Evolutionary conservation across 176 grass and related monocot genomes (phyloP).

Genomic region (Oryza rufipogon): DNA sequence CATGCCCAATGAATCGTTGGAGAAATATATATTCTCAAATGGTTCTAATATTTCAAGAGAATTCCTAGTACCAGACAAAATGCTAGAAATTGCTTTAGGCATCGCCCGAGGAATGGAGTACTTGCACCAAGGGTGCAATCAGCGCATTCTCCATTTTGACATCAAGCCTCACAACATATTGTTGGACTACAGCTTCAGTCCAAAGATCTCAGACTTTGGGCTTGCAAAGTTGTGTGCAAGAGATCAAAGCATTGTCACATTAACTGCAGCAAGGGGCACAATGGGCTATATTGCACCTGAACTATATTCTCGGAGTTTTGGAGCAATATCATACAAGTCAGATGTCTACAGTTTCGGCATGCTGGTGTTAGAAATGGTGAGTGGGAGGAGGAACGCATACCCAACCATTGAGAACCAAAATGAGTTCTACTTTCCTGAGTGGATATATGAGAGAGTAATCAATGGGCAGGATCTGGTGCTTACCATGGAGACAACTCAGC

Average conservation of each 20-base stretch:
- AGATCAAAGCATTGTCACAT: conserved; percentile 57
- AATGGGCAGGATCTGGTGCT: too few relatives aligned
- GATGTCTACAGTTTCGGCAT: conserved; percentile 59
- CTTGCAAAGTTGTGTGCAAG: conserved; percentile 67
- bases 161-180: conserved; percentile 70
- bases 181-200: conserved; percentile 51
- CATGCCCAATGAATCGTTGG: too few relatives aligned
- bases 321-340: conserved; percentile 22
- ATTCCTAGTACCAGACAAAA: background rate
- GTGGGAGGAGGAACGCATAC: conserved; percentile 51
- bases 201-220: conserved; percentile 74
- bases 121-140: conserved; percentile 63
- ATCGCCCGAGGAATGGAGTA: conserved; percentile 69
- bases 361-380: conserved; percentile 61
- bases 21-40: conserved; percentile 21
- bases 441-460: too few relatives aligned
- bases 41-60: background rate
- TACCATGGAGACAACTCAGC: too few relatives aligned
- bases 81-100: conserved; percentile 45
- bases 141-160: conserved; percentile 70
- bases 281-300: conserved; percentile 60
- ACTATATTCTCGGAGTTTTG: conserved; percentile 48
- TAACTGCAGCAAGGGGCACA: conserved; percentile 52
- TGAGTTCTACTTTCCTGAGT: too few relatives aligned
- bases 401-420: conserved; percentile 27